Percentiles rank a stretch among this genome's conserved stretches.
phyloP scores from a whole-genome alignment of 495 filamentous ascomycete genomes.

The Daldinia bambusicola region DNA sequence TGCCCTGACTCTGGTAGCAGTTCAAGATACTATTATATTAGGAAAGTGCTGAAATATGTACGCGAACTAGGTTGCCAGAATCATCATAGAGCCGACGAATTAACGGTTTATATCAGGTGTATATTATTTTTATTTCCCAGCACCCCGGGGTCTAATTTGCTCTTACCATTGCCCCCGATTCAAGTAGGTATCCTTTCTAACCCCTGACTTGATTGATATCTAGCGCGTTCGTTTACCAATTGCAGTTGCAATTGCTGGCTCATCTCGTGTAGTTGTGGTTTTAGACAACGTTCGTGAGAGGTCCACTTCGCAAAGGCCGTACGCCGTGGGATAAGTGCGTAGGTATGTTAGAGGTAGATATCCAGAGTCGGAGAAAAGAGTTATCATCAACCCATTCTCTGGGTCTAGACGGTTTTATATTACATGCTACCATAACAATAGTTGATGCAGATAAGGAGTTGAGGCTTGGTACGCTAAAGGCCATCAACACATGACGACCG shows the following conservation, averaged over 20 bases:
- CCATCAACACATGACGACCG: constrained; percentile 23
- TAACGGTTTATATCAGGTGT: not conserved
- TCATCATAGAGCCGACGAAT: not conserved
- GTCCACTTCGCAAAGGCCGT: not conserved
- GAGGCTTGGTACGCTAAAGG: not conserved
- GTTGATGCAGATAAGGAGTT: not conserved
- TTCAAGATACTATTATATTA: not conserved
- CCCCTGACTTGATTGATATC: not conserved
- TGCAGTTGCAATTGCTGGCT: not conserved
- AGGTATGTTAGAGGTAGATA: not conserved
- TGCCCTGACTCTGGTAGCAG: not conserved
- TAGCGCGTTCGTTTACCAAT: not conserved
- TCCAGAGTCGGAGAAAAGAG: not conserved
- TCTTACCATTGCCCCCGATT: constrained; percentile 8
- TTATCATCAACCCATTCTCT: not conserved
- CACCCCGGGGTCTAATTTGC: constrained; percentile 2
- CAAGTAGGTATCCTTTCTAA: constrained; percentile 3
- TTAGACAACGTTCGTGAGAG: constrained; percentile 29
- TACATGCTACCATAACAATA: constrained; percentile 6
- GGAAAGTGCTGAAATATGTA: not conserved
- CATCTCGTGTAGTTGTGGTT: constrained; percentile 1
- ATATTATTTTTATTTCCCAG: constrained; percentile 3
- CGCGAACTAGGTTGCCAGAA: not conserved
- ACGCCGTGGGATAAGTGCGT: not conserved
- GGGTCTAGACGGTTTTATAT: not conserved